Evolutionary conservation across 1,139 yeast genomes (phyloP), one percentile per base, ranked within the genome.

Genomic region (Yamadazyma diospyri): DNA sequence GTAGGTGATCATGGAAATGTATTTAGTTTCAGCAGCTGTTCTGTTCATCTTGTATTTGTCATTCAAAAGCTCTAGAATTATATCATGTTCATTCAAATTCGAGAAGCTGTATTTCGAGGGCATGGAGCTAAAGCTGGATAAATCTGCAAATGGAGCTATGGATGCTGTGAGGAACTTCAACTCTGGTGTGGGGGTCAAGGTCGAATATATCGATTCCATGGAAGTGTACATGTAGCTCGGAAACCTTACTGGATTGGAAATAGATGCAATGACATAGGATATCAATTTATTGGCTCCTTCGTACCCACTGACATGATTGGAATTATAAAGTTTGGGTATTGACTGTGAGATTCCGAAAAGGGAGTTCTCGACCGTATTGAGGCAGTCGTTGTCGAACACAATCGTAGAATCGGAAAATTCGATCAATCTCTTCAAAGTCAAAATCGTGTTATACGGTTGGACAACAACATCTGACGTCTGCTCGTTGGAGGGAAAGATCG

Each of bases 171-270:
- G 61, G 51, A 92, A 94, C 57, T 92, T 96, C 45, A 89, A 68
- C 34, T 86, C 87, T 1, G 97, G 95, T 0, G 89, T 81, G 1
- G 97, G 97, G 3, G 92, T 76, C 42, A 94, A 61, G 1, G 94
- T 78, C 1, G 97, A 81, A 37, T 88, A 61, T 12, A 92, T 80
- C 32, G 95, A 81, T 29, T 89, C 87, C 45, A 84, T 64, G 12
- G 95, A 88, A 47, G 84, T 84, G 66, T 85, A 92, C 76, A 88
- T 80, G 57, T 88, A 88, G 30, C 94, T 82, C 3, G 98, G 98
- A 54, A 86, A 92, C 42, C 98, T 67, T 25, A 92, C 61, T 0
- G 97, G 87, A 42, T 89, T 85, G 2, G 97, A 86, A 4, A 87
- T 65, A 1, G 92, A 81, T 1, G 95, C 81, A 67, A 88, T 76